Conservation (phyloP, 257 asterid genomes). For the Nicotiana noctiflora region DNA sequence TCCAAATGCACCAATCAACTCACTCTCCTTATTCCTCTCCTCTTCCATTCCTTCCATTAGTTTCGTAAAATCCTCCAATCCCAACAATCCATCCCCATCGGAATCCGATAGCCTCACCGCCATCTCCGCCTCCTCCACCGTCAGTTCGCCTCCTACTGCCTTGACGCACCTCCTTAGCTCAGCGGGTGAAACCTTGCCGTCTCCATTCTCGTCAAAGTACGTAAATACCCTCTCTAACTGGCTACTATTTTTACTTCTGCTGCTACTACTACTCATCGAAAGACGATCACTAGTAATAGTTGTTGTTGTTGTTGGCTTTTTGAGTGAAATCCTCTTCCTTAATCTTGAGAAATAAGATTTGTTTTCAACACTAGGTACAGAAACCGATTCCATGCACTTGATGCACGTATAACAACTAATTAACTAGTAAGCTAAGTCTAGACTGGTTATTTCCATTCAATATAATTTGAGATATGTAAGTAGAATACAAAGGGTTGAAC, state of each 20-base stretch:
- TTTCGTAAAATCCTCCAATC: conserved; percentile 42
- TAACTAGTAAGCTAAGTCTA: too few species aligned
- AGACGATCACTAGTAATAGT: too few species aligned
- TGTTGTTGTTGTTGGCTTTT: neutral
- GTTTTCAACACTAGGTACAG: neutral
- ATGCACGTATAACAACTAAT: too few species aligned
- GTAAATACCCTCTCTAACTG: too few species aligned
- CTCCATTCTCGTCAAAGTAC: too few species aligned
- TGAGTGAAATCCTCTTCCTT: neutral
- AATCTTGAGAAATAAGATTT: neutral
- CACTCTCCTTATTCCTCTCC: conserved; percentile 35
- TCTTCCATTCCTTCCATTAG: conserved; percentile 42
- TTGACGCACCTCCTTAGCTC: neutral
- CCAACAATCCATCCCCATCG: conserved; percentile 47
- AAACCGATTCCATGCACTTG: too few species aligned
- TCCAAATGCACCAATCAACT: conserved; percentile 40
- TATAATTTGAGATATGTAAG: too few species aligned
- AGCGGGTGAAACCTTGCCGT: conserved; percentile 29
- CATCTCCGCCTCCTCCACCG: conserved; percentile 36
- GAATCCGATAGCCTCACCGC: conserved; percentile 42
- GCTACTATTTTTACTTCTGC: too few species aligned
- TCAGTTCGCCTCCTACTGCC: conserved; percentile 12
- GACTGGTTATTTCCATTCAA: too few species aligned
- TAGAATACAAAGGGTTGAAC: too few species aligned
- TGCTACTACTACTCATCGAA: too few species aligned